Evolutionary conservation across 306 rosid genomes (phyloP).

Genomic region (Vigna nakashimae): DNA sequence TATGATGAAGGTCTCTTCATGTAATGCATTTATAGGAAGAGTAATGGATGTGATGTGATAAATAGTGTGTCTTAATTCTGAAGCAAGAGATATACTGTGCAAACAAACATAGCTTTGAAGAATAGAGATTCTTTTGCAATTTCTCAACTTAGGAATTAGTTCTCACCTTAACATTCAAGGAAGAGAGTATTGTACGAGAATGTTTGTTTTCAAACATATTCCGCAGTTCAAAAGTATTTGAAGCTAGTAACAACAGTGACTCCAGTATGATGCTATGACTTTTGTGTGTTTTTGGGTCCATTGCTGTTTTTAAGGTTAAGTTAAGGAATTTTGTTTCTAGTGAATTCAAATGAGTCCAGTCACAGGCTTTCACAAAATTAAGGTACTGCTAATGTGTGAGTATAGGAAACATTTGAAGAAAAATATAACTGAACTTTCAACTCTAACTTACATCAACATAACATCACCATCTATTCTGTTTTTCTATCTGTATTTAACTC

Average conservation of each 20-base stretch:
- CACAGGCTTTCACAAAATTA: too few species aligned
- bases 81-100: constrained; percentile 40
- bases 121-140: constrained; percentile 27
- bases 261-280: neutral
- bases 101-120: constrained; percentile 8
- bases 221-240: too few species aligned
- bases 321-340: too few species aligned
- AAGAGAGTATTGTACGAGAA: constrained; percentile 18
- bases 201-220: neutral
- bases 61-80: constrained; percentile 35
- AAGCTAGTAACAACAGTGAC: neutral
- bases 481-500: too few species aligned
- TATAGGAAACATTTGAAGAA: too few species aligned
- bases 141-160: constrained; percentile 39
- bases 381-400: too few species aligned
- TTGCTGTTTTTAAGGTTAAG: too few species aligned
- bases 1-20: constrained; percentile 23
- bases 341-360: too few species aligned
- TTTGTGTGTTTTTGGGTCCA: too few species aligned
- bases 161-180: constrained; percentile 43
- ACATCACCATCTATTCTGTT: too few species aligned
- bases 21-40: constrained; percentile 2
- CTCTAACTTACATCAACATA: too few species aligned
- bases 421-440: too few species aligned
- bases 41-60: constrained; percentile 3